Evolutionary conservation across 108 stramenopile species (phyloP).

Genomic region (Nitzschia palea): DNA sequence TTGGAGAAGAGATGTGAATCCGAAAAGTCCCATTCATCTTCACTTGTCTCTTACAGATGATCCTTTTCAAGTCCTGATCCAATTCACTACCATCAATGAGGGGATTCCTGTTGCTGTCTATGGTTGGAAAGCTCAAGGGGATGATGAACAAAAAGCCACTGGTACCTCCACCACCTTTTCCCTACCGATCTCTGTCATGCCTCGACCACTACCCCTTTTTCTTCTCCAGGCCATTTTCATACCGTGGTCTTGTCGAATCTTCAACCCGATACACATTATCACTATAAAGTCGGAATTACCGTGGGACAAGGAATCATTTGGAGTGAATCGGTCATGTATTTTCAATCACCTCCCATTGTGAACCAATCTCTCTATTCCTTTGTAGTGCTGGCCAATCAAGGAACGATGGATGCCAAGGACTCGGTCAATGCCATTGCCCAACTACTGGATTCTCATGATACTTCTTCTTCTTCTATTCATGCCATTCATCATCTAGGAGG

Average conservation of each 20-base stretch:
- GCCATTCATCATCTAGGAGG: slow-evolving; percentile 78
- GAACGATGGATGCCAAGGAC: slow-evolving; percentile 25
- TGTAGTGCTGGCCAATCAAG: slow-evolving; percentile 74
- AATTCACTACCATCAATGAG: slow-evolving; percentile 49
- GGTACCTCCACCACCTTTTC: slow-evolving; percentile 54
- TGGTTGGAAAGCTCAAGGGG: not conserved
- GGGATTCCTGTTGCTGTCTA: slow-evolving; percentile 6
- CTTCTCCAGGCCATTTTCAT: slow-evolving; percentile 58
- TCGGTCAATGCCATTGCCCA: slow-evolving; percentile 27
- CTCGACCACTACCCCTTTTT: slow-evolving; percentile 42
- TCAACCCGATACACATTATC: slow-evolving; percentile 45
- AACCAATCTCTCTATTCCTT: slow-evolving; percentile 36
- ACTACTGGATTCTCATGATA: slow-evolving; percentile 15
- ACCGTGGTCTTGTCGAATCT: slow-evolving; percentile 45
- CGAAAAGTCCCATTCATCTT: slow-evolving; percentile 38
- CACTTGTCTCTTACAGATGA: slow-evolving; percentile 48
- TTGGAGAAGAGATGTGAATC: too few species aligned
- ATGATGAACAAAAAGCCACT: not conserved
- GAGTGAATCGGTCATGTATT: slow-evolving; percentile 18
- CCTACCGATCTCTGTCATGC: slow-evolving; percentile 65
- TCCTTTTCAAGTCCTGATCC: slow-evolving; percentile 44
- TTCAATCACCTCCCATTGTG: slow-evolving; percentile 13
- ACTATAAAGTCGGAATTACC: slow-evolving; percentile 60
- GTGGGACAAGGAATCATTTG: slow-evolving; percentile 30
- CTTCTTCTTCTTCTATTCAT: not conserved